Evolutionary conservation across 495 filamentous ascomycete genomes (phyloP), one percentile per base, ranked within the genome.

Genomic region (Penicillium cataractarum): DNA sequence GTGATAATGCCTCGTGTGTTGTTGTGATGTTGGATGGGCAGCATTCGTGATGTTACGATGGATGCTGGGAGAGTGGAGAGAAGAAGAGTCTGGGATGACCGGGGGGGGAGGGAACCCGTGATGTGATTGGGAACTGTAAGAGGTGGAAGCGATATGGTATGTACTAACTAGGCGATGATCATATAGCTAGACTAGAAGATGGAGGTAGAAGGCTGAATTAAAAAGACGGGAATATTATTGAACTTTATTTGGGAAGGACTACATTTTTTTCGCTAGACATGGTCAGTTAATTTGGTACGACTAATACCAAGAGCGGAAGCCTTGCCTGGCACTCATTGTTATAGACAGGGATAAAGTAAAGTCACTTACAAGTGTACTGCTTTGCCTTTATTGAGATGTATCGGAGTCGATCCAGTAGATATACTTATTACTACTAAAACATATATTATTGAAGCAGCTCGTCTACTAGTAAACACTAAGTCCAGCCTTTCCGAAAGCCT

Each of bases 1-100:
- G 75, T 58, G 75, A 78, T 52, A 78, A 78, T 67, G 63, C 68
- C 27, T 70, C 75, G 1, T 78, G 75, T 54, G 65, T 78, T 53
- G 63, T 78, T 21, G 71, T 49, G 13, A 70, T 78, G 62, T 15
- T 77, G 15, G 73, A 76, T 52, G 71, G 73, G 40, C 67, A 66
- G 37, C 50, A 61, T 42, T 70, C 71, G 26, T 73, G 46, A 60
- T 26, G n/a, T 42, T 12, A 10, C n/a, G n/a, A n/a, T n/a, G n/a
- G n/a, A n/a, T n/a, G n/a, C n/a, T n/a, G n/a, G 32, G 17, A 12
- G 58, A 51, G 46, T 40, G 29, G 9, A 48, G 58, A 54, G 50
- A 33, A 21, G 42, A 58, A 53, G n/a, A 21, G 4, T 31, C 15
- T 44, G 39, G 13, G 13, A 17, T n/a, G n/a, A n/a, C n/a, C n/a